These are phyloP conservation scores for Yamadazyma atlantica DNA, from an alignment of 1,139 yeast genomes.

Conservation along the genomic window DNA sequence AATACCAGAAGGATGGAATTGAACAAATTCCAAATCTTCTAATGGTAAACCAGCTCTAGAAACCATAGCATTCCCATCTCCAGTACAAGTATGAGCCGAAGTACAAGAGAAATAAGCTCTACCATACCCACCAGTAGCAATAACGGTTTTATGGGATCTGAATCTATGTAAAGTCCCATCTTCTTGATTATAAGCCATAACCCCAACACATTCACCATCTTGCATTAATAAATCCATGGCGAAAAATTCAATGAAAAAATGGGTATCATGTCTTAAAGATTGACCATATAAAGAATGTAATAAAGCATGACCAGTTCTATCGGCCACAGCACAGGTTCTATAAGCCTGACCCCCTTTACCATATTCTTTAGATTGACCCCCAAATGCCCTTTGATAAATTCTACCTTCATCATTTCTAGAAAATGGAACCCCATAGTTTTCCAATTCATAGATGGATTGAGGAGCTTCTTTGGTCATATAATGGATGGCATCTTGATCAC, in stretches of 20 bases:
- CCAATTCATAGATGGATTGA: slow-evolving; percentile 90
- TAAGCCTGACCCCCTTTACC: slow-evolving; percentile 99
- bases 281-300: slow-evolving; percentile 96
- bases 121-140: slow-evolving; percentile 99
- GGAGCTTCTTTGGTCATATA: slow-evolving; percentile 99
- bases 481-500: slow-evolving; percentile 98
- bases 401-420: slow-evolving; percentile 96
- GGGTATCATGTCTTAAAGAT: slow-evolving; percentile 94
- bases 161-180: slow-evolving; percentile 98
- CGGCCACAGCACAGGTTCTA: slow-evolving; percentile 99
- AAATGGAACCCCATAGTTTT: slow-evolving; percentile 97
- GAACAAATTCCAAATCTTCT: slow-evolving; percentile 96
- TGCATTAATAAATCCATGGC: slow-evolving; percentile 95
- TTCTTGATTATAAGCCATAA: slow-evolving; percentile 96
- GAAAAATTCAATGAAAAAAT: slow-evolving; percentile 95
- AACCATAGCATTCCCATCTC: slow-evolving; percentile 99
- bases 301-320: slow-evolving; percentile 97
- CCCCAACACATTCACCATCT: slow-evolving; percentile 96
- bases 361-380: slow-evolving; percentile 93
- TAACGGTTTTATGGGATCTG: slow-evolving; percentile 92
- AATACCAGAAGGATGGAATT: slow-evolving; percentile 99
- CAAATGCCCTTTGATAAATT: slow-evolving; percentile 98
- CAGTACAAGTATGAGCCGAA: slow-evolving; percentile 99
- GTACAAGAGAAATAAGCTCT: slow-evolving; percentile 99
- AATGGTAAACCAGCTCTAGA: slow-evolving; percentile 97